These are phyloP conservation scores for Adansonia grandidieri DNA, from an alignment of 441 rosid genomes.

Conservation along the genomic window DNA sequence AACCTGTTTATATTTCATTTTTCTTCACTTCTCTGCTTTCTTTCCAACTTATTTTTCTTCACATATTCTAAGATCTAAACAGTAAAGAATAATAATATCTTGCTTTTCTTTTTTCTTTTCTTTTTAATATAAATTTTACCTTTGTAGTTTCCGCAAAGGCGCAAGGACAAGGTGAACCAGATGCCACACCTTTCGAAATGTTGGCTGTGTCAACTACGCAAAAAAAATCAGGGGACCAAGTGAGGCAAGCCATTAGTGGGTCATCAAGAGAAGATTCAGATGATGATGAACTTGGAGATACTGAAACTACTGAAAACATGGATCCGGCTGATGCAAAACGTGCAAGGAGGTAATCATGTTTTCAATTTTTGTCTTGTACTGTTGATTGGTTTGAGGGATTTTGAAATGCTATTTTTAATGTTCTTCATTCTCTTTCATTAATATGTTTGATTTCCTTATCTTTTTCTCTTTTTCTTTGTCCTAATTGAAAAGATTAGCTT, in stretches of 20 bases:
- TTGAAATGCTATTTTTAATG: conserved; percentile 2
- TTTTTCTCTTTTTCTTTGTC: neutral
- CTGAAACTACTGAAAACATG: conserved; percentile 64
- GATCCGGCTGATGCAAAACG: conserved; percentile 76
- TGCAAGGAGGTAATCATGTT: conserved; percentile 63
- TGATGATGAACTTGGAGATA: conserved; percentile 87
- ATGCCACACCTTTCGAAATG: conserved; percentile 41
- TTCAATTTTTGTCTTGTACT: conserved; percentile 25
- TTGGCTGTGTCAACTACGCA: conserved; percentile 44
- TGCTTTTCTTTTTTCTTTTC: neutral
- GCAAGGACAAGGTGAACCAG: conserved; percentile 45
- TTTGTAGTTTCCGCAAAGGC: conserved; percentile 48
- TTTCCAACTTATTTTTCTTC: neutral
- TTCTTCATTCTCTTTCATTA: conserved; percentile 24
- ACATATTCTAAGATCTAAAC: neutral
- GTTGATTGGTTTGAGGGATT: conserved; percentile 23
- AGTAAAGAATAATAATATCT: neutral
- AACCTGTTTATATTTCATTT: neutral
- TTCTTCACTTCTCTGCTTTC: neutral
- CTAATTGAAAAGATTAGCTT: conserved; percentile 2
- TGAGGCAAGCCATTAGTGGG: conserved; percentile 78
- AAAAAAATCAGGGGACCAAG: conserved; percentile 47
- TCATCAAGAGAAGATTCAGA: conserved; percentile 94
- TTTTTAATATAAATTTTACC: conserved; percentile 10
- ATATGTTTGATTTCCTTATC: neutral